Evolutionary conservation across 2,329 filamentous ascomycete genomes (phyloP).

Genomic region (Orbilia blumenaviensis): DNA sequence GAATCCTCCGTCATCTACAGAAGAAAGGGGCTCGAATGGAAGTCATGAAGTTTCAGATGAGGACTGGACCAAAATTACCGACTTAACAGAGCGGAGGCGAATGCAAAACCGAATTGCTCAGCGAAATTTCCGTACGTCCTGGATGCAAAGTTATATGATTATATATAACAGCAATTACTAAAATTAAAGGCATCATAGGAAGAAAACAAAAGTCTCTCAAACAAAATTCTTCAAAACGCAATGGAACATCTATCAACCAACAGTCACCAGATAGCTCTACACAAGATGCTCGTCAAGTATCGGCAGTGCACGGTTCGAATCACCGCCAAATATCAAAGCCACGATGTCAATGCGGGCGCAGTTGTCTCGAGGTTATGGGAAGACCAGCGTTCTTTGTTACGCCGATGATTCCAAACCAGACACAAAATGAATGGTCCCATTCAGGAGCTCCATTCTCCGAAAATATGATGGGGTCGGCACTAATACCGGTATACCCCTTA

Average conservation of each 20-base stretch:
- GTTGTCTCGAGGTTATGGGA: background rate
- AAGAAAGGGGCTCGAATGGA: background rate
- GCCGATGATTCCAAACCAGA: background rate
- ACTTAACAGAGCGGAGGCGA: constrained; percentile 87
- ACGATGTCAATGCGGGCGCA: background rate
- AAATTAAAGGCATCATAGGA: background rate
- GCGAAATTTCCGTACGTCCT: constrained; percentile 86
- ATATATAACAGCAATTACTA: background rate
- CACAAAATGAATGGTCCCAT: background rate
- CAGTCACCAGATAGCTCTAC: background rate
- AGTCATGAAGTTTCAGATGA: constrained; percentile 70
- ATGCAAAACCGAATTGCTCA: constrained; percentile 98
- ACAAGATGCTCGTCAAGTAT: background rate
- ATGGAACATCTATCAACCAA: background rate
- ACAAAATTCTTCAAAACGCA: background rate
- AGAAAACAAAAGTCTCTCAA: background rate
- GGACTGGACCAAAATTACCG: constrained; percentile 98
- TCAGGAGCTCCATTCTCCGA: background rate
- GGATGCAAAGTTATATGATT: background rate
- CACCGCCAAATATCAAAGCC: background rate
- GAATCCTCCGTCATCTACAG: background rate
- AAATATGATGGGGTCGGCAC: background rate
- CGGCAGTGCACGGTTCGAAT: background rate
- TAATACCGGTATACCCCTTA: constrained; percentile 11
- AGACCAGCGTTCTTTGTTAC: constrained; percentile 3